Percentiles rank a stretch among this genome's conserved stretches.
Evolutionary conservation across 108 stramenopile genomes (phyloP).

Genomic region (Licmophora abbreviata): DNA sequence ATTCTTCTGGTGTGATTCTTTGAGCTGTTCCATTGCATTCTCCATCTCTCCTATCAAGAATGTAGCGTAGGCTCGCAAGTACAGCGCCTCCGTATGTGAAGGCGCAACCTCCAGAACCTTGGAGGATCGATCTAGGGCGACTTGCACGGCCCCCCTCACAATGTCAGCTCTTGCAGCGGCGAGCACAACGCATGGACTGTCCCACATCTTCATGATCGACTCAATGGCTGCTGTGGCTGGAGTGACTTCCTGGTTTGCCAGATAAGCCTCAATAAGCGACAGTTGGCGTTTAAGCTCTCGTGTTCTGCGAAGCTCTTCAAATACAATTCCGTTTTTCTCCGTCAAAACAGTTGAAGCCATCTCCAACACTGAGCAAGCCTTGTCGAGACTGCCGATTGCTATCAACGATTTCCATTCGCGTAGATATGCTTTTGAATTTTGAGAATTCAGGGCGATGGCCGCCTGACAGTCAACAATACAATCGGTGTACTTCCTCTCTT

Average conservation of each 20-base stretch:
- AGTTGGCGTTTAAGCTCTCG: too few species aligned
- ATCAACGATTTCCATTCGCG: constrained; percentile 46
- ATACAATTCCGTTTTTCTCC: too few species aligned
- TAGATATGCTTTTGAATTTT: constrained; percentile 40
- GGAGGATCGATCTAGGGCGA: constrained; percentile 27
- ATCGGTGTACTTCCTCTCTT: constrained; percentile 33
- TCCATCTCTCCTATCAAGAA: constrained; percentile 41
- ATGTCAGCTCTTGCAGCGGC: constrained; percentile 30
- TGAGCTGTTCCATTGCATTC: constrained; percentile 24
- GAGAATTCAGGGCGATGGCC: constrained; percentile 29
- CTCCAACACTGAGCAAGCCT: constrained; percentile 31
- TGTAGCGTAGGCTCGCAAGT: constrained; percentile 26
- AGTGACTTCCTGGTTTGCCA: too few species aligned
- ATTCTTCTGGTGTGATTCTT: constrained; percentile 25
- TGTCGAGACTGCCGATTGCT: constrained; percentile 40
- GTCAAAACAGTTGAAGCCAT: too few species aligned
- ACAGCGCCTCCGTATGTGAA: constrained; percentile 25
- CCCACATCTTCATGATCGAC: too few species aligned
- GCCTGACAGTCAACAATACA: constrained; percentile 38
- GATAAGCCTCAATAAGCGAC: too few species aligned
- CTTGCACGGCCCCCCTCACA: constrained; percentile 23
- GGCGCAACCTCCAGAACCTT: constrained; percentile 35
- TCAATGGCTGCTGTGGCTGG: too few species aligned
- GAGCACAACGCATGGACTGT: constrained; percentile 25
- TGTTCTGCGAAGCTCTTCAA: too few species aligned